These are phyloP conservation scores for Cryptosporidium tyzzeri DNA, from an alignment of 169 alveolate species.

Conservation along the genomic window DNA sequence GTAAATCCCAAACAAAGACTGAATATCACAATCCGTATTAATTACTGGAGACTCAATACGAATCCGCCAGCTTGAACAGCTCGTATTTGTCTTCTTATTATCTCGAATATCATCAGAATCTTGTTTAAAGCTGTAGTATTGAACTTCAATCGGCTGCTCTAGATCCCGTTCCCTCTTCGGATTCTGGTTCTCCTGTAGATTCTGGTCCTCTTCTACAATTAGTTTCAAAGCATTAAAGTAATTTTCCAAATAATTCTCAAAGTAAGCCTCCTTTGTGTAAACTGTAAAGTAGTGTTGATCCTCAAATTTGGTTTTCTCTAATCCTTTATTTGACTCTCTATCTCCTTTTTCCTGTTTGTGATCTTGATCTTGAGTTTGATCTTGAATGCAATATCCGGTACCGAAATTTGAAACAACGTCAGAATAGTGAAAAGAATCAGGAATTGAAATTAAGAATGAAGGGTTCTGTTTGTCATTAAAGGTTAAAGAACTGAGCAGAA, in stretches of 20 bases:
- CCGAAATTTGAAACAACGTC: background rate
- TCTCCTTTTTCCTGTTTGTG: background rate
- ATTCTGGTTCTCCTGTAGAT: background rate
- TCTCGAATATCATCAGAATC: background rate
- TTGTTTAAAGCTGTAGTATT: background rate
- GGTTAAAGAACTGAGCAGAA: background rate
- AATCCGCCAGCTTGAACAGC: conserved; percentile 14
- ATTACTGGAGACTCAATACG: conserved; percentile 13
- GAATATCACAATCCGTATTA: conserved; percentile 2
- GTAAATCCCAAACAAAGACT: background rate
- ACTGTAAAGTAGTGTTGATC: conserved; percentile 54
- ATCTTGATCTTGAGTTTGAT: background rate
- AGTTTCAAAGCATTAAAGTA: background rate
- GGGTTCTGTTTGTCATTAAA: background rate
- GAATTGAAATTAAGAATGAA: background rate
- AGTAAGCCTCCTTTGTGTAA: conserved; percentile 7
- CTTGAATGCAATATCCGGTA: background rate
- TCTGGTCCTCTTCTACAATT: background rate
- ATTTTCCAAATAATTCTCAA: conserved; percentile 2
- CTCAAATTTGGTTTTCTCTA: background rate
- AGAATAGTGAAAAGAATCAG: background rate
- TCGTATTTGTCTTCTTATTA: background rate
- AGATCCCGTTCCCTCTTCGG: background rate
- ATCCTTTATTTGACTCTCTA: background rate
- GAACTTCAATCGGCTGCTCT: background rate